phyloP scores from a whole-genome alignment of 1,284 basidiomycete species.

The Ustilago esculenta region DNA sequence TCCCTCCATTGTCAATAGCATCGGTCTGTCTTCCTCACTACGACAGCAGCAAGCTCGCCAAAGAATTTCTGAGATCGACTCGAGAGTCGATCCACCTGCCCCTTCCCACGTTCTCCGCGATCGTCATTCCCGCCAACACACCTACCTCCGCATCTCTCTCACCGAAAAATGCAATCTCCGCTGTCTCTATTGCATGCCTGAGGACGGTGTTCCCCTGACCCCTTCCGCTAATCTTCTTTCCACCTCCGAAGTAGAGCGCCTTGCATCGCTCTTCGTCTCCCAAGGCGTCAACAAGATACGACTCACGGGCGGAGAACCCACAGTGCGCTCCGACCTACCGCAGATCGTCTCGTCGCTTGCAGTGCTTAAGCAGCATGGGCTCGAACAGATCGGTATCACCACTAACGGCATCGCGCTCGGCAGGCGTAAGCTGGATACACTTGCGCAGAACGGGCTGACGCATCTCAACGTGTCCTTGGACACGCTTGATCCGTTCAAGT shows the following conservation, averaged over 20 bases:
- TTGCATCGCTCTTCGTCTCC: constrained; percentile 79
- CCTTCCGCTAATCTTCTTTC: constrained; percentile 77
- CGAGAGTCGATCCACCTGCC: constrained; percentile 8
- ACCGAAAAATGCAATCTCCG: constrained; percentile 87
- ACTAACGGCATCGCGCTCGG: constrained; percentile 82
- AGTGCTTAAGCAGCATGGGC: constrained; percentile 69
- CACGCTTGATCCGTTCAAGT: constrained; percentile 85
- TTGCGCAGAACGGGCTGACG: constrained; percentile 79
- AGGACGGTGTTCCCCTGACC: constrained; percentile 79
- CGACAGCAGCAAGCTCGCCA: constrained; percentile 26
- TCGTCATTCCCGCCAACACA: constrained; percentile 70
- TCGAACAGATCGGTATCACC: constrained; percentile 84
- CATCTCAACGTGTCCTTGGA: constrained; percentile 80
- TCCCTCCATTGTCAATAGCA: neutral
- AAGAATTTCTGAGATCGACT: constrained; percentile 35
- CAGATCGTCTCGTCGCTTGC: constrained; percentile 72
- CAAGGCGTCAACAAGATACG: constrained; percentile 85
- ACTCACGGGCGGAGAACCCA: constrained; percentile 87
- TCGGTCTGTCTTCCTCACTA: neutral
- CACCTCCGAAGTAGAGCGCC: constrained; percentile 76
- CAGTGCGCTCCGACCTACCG: constrained; percentile 79
- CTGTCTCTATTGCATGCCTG: constrained; percentile 92
- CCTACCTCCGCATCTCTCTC: constrained; percentile 84
- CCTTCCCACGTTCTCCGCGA: constrained; percentile 44
- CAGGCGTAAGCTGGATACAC: constrained; percentile 73